Evolutionary conservation across 768 basidiomycete species (phyloP).

Genomic region (Agaricus sinodeliciosus): DNA sequence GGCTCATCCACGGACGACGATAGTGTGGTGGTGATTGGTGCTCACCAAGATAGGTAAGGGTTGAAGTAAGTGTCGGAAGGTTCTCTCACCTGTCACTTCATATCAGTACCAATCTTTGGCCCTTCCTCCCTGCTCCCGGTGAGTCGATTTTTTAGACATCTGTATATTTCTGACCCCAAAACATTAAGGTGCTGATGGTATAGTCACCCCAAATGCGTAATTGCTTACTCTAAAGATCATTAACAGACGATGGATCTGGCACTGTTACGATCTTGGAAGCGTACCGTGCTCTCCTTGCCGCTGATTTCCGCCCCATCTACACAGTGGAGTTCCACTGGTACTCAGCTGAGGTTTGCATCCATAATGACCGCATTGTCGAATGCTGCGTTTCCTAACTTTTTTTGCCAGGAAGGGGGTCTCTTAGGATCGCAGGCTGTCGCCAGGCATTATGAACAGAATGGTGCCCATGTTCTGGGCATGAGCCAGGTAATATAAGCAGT

Average conservation of each 20-base stretch:
- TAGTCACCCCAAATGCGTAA: conserved; percentile 11
- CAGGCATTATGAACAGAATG: conserved; percentile 55
- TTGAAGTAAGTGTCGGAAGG: neutral
- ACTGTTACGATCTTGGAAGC: conserved; percentile 76
- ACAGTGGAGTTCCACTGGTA: conserved; percentile 83
- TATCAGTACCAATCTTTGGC: conserved; percentile 67
- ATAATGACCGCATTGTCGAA: conserved; percentile 1
- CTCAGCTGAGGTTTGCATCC: conserved; percentile 56
- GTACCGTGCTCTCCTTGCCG: conserved; percentile 62
- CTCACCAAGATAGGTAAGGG: conserved; percentile 75
- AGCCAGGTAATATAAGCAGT: conserved; percentile 49
- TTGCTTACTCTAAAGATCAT: conserved; percentile 16
- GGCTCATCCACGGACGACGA: conserved; percentile 60
- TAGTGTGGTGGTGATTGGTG: conserved; percentile 61
- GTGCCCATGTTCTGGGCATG: conserved; percentile 72
- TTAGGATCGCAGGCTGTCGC: conserved; percentile 91
- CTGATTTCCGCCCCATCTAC: conserved; percentile 60
- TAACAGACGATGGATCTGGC: conserved; percentile 68
- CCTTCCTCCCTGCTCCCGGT: conserved; percentile 76
- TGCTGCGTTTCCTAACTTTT: conserved; percentile 5
- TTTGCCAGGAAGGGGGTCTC: conserved; percentile 66
- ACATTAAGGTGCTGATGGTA: conserved; percentile 44
- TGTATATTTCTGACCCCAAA: conserved; percentile 1
- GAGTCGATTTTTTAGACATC: conserved; percentile 15
- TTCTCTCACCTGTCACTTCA: neutral